Evolutionary conservation across 768 basidiomycete genomes (phyloP), one percentile per base, ranked within the genome.

Genomic region (Boletus rubropictus): DNA sequence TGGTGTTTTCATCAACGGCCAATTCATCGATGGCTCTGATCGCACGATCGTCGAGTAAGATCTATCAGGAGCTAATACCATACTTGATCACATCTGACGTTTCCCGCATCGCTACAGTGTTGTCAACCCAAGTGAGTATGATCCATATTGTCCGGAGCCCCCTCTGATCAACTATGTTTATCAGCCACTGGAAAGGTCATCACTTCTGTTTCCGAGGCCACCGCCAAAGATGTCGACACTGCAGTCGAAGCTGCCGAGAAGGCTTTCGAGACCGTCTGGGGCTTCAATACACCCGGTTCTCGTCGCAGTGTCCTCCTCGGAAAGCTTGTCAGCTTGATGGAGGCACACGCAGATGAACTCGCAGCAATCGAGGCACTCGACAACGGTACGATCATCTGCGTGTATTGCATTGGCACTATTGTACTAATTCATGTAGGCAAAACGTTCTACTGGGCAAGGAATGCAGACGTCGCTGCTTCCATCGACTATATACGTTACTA

Each of bases 351-450:
- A 2, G 82, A 86, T 25, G 77, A 80, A 45, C 70, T 91, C 44
- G 79, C 85, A 1, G 86, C 86, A 0, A 63, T 92, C 33, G 89
- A 92, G 67, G 69, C 82, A 12, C 66, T 87, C 51, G 79, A 91
- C 61, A 82, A 81, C 49, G 79, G 79, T 81, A 7, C 18, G 61
- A 22, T 45, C 28, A 9, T 22, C 9, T 22, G 12, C 20, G 17
- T 33, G 15, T 2, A 22, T 37, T 11, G 7, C 7, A n/a, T 27
- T 20, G 8, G 28, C 17, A 1, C 8, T 17, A 15, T 18, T 7
- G 7, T 37, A 4, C 20, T 56, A 22, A 58, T 31, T 9, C 9
- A 21, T 27, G 7, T 32, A 77, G 79, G 82, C 36, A 84, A 84
- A 66, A 73, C 77, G 2, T 82, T 72, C 58, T 28, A 43, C 9